Evolutionary conservation across 2,329 filamentous ascomycete species (phyloP), one percentile per base, ranked within the genome.

Genomic region (Clonostachys sp.): DNA sequence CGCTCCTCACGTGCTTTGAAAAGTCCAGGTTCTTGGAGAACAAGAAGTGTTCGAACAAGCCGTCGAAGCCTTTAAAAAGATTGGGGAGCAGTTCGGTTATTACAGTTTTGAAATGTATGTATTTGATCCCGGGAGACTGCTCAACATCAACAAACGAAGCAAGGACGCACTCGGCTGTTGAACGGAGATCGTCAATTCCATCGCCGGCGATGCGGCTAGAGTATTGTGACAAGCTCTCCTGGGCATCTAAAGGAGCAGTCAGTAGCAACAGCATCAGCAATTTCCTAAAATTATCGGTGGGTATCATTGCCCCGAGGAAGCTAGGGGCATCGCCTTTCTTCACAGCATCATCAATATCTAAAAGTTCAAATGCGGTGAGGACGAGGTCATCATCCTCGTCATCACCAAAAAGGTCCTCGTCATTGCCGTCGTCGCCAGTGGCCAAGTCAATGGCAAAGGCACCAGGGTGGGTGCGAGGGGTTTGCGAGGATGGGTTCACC

Each of bases 1-100:
- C 44, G 9, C 47, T 50, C 12, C 57, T 62, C 42, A 72, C 75
- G 42, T 67, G 71, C 57, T 77, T 82, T 4, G 78, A 80, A 45
- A 88, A 77, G 54, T 88, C 81, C 18, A 89, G 70, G 53, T 84
- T 84, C 56, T 84, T 86, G 24, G 84, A 86, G 56, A 89, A 91
- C 24, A 90, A 73, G 54, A 91, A 89, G 59, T 85, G 83, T 53
- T 89, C 85, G 60, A 89, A 90, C 2, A 91, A 67, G 1, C 82
- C 75, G 51, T 79, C 81, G 52, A 90, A 77, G 0, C 84, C 83
- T 46, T 77, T 70, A 58, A 91, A 89, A 1, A 91, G 65, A 55
- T 81, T 82, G 2, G 86, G 85, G 45, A 86, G 74, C 42, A 78
- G 78, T 34, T 73, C 67, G 10, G 81, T 77, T 47, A 87, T 69